phyloP scores from a whole-genome alignment of 257 asterid genomes.

The Solanum habrochaites region DNA sequence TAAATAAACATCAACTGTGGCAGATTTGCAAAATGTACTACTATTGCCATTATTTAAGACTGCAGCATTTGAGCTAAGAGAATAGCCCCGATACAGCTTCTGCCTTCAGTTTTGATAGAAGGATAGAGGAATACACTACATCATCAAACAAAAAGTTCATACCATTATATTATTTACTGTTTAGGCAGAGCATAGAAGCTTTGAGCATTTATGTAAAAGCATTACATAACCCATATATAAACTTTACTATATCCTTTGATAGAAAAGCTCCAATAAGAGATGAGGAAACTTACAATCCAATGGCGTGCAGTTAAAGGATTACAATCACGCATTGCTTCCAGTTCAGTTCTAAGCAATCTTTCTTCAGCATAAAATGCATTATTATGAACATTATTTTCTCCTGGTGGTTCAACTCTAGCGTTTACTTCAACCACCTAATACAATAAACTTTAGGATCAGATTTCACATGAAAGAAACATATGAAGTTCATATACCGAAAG shows the following conservation, averaged over 20 bases:
- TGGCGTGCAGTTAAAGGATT: constrained; percentile 25
- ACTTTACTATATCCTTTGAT: background rate
- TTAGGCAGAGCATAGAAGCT: background rate
- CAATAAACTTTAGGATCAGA: background rate
- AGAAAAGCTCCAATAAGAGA: background rate
- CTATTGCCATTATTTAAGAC: background rate
- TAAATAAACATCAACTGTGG: background rate
- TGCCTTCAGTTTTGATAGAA: background rate
- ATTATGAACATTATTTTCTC: constrained; percentile 19
- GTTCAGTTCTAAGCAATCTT: constrained; percentile 23
- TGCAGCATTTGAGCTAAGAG: background rate
- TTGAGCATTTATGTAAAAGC: background rate
- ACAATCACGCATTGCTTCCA: constrained; percentile 34
- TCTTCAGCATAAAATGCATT: constrained; percentile 32
- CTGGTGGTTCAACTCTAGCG: constrained; percentile 22
- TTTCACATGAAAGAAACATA: background rate
- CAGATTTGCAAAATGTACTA: background rate
- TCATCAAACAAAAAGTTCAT: background rate
- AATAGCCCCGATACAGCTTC: background rate
- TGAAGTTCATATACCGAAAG: background rate
- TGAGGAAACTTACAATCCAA: constrained; percentile 18
- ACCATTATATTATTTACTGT: background rate
- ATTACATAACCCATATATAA: background rate
- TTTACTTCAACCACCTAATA: constrained; percentile 26
- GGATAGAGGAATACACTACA: background rate